These are phyloP conservation scores for Lichtheimia hyalospora DNA, from an alignment of 371 early-diverging fungal species.

Conservation along the genomic window DNA sequence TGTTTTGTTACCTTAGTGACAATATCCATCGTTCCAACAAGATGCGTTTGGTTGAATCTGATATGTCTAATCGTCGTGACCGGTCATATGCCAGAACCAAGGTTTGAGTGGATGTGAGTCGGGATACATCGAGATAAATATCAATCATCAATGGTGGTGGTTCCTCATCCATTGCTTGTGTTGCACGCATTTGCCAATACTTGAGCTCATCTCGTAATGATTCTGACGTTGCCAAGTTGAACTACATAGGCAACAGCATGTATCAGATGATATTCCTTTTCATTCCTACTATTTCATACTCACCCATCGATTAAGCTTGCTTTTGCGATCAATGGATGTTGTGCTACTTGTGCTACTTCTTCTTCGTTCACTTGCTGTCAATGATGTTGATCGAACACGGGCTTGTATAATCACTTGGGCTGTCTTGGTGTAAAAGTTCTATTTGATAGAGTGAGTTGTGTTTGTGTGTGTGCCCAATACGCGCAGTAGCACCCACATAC, in stretches of 20 bases:
- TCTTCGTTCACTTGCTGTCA: too few relatives aligned
- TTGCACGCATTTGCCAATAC: slow-evolving; percentile 64
- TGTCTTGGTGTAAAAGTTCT: slow-evolving; percentile 51
- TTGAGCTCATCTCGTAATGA: slow-evolving; percentile 67
- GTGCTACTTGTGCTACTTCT: too few relatives aligned
- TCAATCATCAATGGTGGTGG: slow-evolving; percentile 77
- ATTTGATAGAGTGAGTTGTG: neutral
- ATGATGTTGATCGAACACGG: slow-evolving; percentile 12
- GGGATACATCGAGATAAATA: slow-evolving; percentile 71
- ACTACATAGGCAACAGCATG: slow-evolving; percentile 42
- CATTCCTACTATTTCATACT: too few relatives aligned
- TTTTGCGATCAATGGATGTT: too few relatives aligned
- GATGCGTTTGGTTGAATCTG: slow-evolving; percentile 26
- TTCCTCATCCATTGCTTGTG: slow-evolving; percentile 20
- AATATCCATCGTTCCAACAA: slow-evolving; percentile 73
- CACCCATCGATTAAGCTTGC: too few relatives aligned
- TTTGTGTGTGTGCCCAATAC: too few relatives aligned
- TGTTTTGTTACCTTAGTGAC: slow-evolving; percentile 54
- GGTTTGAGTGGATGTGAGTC: slow-evolving; percentile 51
- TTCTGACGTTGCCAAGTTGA: slow-evolving; percentile 76
- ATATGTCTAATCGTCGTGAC: slow-evolving; percentile 8
- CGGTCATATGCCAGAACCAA: slow-evolving; percentile 65
- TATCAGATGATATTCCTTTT: neutral
- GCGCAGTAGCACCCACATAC: too few relatives aligned
- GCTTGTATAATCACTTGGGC: slow-evolving; percentile 53